A percentile compares a stretch with the other conserved stretches of the same genome.
Evolutionary conservation across 2,329 filamentous ascomycete species (phyloP).

Genomic region (Fusarium nodosum): DNA sequence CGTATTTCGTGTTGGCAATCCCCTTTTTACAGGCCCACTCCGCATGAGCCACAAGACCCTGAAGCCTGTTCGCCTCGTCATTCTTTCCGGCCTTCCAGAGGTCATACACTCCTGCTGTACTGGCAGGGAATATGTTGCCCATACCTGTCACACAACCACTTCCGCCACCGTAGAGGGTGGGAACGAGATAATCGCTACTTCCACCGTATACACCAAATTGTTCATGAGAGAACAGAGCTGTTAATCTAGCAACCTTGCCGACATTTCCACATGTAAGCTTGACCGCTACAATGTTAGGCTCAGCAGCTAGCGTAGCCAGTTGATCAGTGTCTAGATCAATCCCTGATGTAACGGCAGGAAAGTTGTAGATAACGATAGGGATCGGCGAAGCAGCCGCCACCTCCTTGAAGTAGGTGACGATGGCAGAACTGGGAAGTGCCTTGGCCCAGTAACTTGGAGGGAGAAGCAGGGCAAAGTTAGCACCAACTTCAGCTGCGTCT

Average conservation of each 20-base stretch:
- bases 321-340: conserved; percentile 74
- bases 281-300: conserved; percentile 76
- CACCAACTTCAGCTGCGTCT: conserved; percentile 75
- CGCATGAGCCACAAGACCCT: conserved; percentile 60
- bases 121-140: conserved; percentile 62
- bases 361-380: conserved; percentile 78
- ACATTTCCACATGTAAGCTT: conserved; percentile 79
- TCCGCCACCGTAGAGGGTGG: conserved; percentile 56
- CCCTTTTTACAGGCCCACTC: conserved; percentile 66
- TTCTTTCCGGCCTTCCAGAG: conserved; percentile 56
- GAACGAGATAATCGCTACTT: conserved; percentile 60
- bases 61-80: conserved; percentile 57
- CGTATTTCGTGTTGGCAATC: conserved; percentile 62
- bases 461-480: conserved; percentile 79
- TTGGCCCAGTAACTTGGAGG: conserved; percentile 80
- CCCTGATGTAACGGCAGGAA: conserved; percentile 73
- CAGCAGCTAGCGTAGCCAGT: conserved; percentile 69
- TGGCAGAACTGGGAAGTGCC: conserved; percentile 62
- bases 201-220: conserved; percentile 61
- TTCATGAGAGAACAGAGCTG: conserved; percentile 53
- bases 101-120: conserved; percentile 58
- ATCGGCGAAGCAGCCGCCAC: conserved; percentile 73
- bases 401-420: conserved; percentile 75
- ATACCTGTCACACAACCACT: conserved; percentile 61
- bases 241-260: conserved; percentile 74